Evolutionary conservation across 108 stramenopile species (phyloP).

Genomic region (Stephanodiscus minutulus): DNA sequence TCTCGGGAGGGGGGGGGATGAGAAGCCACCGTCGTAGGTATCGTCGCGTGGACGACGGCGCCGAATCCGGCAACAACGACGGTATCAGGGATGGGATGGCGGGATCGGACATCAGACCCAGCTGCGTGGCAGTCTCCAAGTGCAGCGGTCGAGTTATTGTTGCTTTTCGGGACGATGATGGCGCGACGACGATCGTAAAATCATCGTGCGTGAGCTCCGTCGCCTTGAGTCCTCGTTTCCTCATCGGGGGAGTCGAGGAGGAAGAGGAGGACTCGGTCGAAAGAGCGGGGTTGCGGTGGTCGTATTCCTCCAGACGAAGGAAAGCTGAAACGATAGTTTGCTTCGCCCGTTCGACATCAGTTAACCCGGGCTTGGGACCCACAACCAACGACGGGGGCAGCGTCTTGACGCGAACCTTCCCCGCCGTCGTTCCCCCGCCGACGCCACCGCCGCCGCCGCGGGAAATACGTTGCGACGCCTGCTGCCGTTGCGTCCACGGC

Average conservation of each 20-base stretch:
- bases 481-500: constrained; percentile 33
- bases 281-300: neutral
- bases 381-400: constrained; percentile 50
- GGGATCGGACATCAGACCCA: constrained; percentile 71
- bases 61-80: constrained; percentile 65
- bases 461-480: constrained; percentile 1
- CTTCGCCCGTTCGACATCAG: constrained; percentile 57
- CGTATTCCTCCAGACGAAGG: constrained; percentile 37
- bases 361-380: constrained; percentile 29
- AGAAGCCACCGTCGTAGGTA: constrained; percentile 75
- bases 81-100: constrained; percentile 67
- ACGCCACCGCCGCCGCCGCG: neutral
- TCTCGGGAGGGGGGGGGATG: constrained; percentile 73
- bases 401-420: constrained; percentile 37
- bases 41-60: constrained; percentile 60
- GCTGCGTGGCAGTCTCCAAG: constrained; percentile 77
- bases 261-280: constrained; percentile 3
- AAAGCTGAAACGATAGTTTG: constrained; percentile 52
- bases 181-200: constrained; percentile 27
- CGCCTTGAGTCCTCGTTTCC: constrained; percentile 20
- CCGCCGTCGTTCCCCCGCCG: neutral
- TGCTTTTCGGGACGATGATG: constrained; percentile 30
- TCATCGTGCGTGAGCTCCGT: constrained; percentile 30
- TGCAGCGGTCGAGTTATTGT: constrained; percentile 10
- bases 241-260: constrained; percentile 3